Evolutionary conservation across 345 rosid species (phyloP).

Genomic region (Microthlaspi erraticum): DNA sequence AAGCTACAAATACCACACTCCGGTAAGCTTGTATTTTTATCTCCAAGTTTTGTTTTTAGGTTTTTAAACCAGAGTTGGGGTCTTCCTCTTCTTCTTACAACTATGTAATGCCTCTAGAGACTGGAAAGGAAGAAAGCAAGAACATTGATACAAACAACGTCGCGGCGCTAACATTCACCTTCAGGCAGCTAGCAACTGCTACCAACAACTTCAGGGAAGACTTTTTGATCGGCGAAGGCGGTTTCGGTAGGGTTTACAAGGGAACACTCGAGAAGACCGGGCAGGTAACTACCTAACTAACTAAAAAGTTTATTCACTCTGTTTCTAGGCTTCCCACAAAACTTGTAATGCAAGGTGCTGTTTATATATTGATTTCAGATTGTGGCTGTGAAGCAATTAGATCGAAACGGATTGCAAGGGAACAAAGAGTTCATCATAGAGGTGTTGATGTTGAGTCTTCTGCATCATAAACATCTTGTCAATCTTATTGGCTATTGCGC

Average conservation of each 20-base stretch:
- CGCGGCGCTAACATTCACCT: slow-evolving; percentile 2
- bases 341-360: neutral
- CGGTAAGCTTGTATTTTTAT: neutral
- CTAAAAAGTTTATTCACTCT: neutral
- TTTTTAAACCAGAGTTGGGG: neutral
- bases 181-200: slow-evolving; percentile 1
- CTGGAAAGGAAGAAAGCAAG: neutral
- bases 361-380: slow-evolving; percentile 3
- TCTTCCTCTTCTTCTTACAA: neutral
- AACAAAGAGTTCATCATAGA: slow-evolving; percentile 17
- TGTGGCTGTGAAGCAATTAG: slow-evolving; percentile 23
- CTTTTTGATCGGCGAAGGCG: slow-evolving; percentile 21
- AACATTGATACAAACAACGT: slow-evolving; percentile 6
- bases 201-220: slow-evolving; percentile 22
- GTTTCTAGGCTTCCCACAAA: neutral
- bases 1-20: neutral
- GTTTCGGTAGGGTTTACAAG: slow-evolving; percentile 21
- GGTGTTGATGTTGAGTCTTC: slow-evolving; percentile 10
- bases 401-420: slow-evolving; percentile 12
- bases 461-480: slow-evolving; percentile 8
- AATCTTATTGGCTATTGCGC: slow-evolving; percentile 16
- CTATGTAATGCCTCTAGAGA: neutral
- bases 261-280: slow-evolving; percentile 8
- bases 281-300: neutral
- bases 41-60: neutral